These are phyloP conservation scores for Hypomyces rosellus DNA, from an alignment of 2,329 filamentous ascomycete genomes.

Conservation along the genomic window DNA sequence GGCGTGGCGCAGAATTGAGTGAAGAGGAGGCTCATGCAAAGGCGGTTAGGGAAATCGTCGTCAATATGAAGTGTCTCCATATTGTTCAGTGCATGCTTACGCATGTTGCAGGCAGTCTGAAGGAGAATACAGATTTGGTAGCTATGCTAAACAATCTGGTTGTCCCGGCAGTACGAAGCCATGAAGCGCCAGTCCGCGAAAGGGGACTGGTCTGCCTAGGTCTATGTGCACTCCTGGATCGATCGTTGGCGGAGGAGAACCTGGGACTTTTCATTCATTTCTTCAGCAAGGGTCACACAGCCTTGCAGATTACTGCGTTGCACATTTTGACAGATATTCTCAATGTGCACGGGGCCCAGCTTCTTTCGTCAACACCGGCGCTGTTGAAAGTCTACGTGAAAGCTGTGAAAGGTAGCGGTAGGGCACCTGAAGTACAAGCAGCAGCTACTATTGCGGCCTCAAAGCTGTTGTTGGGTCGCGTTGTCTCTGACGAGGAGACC, in stretches of 20 bases:
- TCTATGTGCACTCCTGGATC: constrained; percentile 84
- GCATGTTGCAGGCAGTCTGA: constrained; percentile 81
- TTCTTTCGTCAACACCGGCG: constrained; percentile 60
- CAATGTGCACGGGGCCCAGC: constrained; percentile 76
- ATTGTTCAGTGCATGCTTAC: constrained; percentile 97
- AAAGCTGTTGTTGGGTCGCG: constrained; percentile 76
- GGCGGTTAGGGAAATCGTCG: constrained; percentile 83
- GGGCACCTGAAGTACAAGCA: constrained; percentile 68
- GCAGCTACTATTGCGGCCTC: constrained; percentile 75
- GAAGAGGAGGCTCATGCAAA: constrained; percentile 66
- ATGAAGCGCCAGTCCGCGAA: constrained; percentile 88
- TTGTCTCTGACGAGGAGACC: constrained; percentile 63
- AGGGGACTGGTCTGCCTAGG: constrained; percentile 84
- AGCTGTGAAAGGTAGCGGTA: constrained; percentile 66
- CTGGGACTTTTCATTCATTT: constrained; percentile 91
- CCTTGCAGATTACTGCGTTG: constrained; percentile 80
- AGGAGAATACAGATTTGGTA: constrained; percentile 85
- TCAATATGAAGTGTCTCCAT: constrained; percentile 97
- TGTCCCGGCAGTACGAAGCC: constrained; percentile 87
- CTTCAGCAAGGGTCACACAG: constrained; percentile 86
- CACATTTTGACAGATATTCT: constrained; percentile 92
- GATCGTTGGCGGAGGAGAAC: constrained; percentile 87
- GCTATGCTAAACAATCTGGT: constrained; percentile 98
- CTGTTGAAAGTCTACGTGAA: constrained; percentile 82
- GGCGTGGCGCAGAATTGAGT: constrained; percentile 38